Percentiles rank a stretch among this genome's conserved stretches.
Evolutionary conservation across 75 land plant genomes (phyloP).

Genomic region (Chamaecyparis obtusa): DNA sequence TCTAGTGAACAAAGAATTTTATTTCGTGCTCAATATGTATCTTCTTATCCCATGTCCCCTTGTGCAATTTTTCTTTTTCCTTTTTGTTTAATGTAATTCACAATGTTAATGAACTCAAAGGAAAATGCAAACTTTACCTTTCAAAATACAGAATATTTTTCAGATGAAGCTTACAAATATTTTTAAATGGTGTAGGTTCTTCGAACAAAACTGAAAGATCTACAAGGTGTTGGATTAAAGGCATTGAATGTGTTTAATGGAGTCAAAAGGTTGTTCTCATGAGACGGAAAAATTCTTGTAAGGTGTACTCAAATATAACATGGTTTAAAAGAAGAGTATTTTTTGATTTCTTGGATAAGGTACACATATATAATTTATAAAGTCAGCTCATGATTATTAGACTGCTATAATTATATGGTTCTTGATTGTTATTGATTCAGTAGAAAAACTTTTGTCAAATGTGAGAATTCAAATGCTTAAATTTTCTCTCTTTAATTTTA

Average conservation of each 20-base stretch:
- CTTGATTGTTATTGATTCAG: background rate
- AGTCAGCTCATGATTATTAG: background rate
- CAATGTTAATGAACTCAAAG: background rate
- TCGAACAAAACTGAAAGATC: constrained; percentile 54
- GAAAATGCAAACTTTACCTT: background rate
- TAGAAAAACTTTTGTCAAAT: background rate
- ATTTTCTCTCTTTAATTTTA: background rate
- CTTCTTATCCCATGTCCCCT: background rate
- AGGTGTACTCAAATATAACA: background rate
- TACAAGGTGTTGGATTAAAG: constrained; percentile 50
- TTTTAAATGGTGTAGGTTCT: constrained; percentile 35
- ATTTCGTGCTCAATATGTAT: constrained; percentile 65
- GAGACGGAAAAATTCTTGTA: background rate
- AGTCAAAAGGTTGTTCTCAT: constrained; percentile 31
- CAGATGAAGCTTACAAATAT: background rate
- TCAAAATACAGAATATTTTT: background rate
- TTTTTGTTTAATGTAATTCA: background rate
- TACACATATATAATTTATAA: background rate
- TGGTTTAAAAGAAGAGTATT: background rate
- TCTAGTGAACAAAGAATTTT: constrained; percentile 57
- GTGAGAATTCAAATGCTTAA: background rate
- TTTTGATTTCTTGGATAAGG: background rate
- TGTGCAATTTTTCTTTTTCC: background rate
- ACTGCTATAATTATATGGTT: background rate
- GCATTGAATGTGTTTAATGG: constrained; percentile 50